Conservation (phyloP, 2,329 filamentous ascomycete genomes). For the Penicillium sp. region DNA sequence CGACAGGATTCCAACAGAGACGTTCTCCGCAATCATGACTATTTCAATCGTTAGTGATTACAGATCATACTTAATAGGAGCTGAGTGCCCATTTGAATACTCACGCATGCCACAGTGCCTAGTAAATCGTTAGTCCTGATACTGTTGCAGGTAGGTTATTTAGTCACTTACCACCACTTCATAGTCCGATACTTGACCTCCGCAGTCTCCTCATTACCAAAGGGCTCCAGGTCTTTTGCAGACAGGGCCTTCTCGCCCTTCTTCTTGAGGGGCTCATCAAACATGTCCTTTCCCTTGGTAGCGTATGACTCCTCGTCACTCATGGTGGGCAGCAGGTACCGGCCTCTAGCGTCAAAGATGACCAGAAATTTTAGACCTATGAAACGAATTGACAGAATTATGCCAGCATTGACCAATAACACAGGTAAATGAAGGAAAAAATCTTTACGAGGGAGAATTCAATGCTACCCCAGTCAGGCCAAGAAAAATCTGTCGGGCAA, state of each 20-base stretch:
- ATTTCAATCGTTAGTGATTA: not conserved
- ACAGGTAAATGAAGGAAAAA: conserved; percentile 1
- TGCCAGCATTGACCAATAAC: conserved; percentile 13
- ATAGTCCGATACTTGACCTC: conserved; percentile 55
- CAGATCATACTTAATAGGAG: not conserved
- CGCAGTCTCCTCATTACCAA: conserved; percentile 40
- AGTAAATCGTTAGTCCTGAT: conserved; percentile 8
- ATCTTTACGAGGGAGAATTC: conserved; percentile 7
- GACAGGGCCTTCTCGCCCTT: conserved; percentile 20
- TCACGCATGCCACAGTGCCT: conserved; percentile 20
- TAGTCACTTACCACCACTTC: conserved; percentile 42
- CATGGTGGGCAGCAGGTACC: conserved; percentile 14
- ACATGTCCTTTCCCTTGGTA: conserved; percentile 9
- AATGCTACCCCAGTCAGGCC: conserved; percentile 15
- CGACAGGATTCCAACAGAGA: conserved; percentile 59
- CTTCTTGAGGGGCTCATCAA: conserved; percentile 13
- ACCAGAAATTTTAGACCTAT: conserved; percentile 3
- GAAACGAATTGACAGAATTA: conserved; percentile 4
- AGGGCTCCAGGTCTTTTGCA: conserved; percentile 33
- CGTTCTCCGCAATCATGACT: conserved; percentile 62
- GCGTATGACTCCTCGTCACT: conserved; percentile 20
- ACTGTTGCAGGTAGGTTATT: not conserved
- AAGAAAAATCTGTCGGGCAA: conserved; percentile 22
- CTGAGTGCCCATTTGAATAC: conserved; percentile 1
- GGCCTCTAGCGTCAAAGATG: conserved; percentile 1